Percentiles rank a stretch among this genome's conserved stretches.
Evolutionary conservation across 352 stramenopile species (phyloP).

Genomic region (Hyaloperonospora arabidopsidis): DNA sequence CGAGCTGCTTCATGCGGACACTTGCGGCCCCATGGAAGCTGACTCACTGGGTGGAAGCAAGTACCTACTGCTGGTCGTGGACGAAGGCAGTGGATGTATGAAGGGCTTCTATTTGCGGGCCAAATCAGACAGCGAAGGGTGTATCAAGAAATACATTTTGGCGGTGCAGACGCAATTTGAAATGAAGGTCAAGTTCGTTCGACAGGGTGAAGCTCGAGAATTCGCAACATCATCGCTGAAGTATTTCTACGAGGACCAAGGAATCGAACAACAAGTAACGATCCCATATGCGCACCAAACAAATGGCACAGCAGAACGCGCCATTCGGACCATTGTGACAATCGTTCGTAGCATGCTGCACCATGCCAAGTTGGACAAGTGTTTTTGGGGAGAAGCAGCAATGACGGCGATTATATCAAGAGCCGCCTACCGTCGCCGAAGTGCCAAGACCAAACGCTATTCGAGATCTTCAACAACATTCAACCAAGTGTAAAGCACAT

Average conservation of each 20-base stretch:
- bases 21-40: neutral
- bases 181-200: neutral
- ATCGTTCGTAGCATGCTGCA: too few relatives aligned
- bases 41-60: neutral
- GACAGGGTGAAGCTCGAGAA: neutral
- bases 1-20: neutral
- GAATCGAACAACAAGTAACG: neutral
- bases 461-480: neutral
- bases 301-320: too few relatives aligned
- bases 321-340: too few relatives aligned
- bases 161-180: neutral
- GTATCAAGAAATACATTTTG: neutral
- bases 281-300: neutral
- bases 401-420: too few relatives aligned
- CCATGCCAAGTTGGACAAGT: too few relatives aligned
- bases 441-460: neutral
- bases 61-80: neutral
- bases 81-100: too few relatives aligned
- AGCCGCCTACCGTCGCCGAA: neutral
- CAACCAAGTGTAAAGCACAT: slow-evolving; percentile 1
- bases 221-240: neutral
- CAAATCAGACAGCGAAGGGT: too few relatives aligned
- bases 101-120: too few relatives aligned
- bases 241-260: neutral
- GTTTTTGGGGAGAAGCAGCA: too few relatives aligned